These are phyloP conservation scores for Medicago lupulina DNA, from an alignment of 306 rosid genomes.

Conservation along the genomic window DNA sequence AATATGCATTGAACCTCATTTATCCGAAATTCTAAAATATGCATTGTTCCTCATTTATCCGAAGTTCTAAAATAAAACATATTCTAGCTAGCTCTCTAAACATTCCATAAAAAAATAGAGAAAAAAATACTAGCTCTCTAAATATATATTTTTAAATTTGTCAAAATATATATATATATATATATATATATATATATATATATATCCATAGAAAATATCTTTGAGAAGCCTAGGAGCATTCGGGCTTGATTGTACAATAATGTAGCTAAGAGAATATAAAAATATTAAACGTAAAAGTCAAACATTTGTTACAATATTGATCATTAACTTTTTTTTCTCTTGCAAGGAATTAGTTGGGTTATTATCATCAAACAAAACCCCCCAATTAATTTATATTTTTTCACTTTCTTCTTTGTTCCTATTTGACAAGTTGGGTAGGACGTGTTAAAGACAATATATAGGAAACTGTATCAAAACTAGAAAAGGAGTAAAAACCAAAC, in stretches of 20 bases:
- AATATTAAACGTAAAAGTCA: constrained; percentile 46
- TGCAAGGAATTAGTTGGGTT: constrained; percentile 42
- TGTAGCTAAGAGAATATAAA: constrained; percentile 41
- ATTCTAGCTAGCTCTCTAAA: no score
- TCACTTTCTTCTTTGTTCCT: constrained; percentile 25
- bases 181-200: no score
- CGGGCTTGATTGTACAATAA: constrained; percentile 43
- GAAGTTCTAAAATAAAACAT: no score
- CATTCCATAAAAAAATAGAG: no score
- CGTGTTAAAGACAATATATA: constrained; percentile 28
- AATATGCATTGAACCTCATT: no score
- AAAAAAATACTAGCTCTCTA: neutral
- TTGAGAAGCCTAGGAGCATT: constrained; percentile 1
- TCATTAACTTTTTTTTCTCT: neutral
- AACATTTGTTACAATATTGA: constrained; percentile 37
- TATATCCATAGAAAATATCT: constrained; percentile 20
- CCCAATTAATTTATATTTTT: constrained; percentile 12
- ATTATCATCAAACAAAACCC: constrained; percentile 38
- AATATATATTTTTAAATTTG: neutral
- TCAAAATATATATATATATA: no score
- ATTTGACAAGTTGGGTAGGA: constrained; percentile 52
- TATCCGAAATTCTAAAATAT: no score
- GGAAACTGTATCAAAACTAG: constrained; percentile 42
- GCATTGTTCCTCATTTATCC: no score
- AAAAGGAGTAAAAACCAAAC: constrained; percentile 53